phyloP scores from a whole-genome alignment of 495 filamentous ascomycete species.

The Lasiosphaeria ovina region DNA sequence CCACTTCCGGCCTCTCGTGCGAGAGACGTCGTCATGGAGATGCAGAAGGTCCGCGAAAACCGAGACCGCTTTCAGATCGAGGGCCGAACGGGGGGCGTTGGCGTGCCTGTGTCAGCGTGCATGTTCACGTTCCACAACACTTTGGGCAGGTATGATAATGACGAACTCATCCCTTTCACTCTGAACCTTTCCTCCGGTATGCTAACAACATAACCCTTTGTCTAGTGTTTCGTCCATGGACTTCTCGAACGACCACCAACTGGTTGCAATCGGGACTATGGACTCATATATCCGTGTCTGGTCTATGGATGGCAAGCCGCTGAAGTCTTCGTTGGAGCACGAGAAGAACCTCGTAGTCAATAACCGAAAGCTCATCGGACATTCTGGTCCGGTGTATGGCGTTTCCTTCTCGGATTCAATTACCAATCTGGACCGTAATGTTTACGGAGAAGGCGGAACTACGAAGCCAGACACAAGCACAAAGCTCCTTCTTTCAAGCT shows the following conservation, averaged over 20 bases:
- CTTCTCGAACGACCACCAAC: constrained; percentile 81
- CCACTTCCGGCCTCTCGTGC: constrained; percentile 83
- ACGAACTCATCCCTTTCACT: neutral
- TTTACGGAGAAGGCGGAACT: constrained; percentile 42
- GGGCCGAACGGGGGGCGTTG: constrained; percentile 73
- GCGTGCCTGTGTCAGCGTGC: constrained; percentile 76
- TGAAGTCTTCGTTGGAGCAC: constrained; percentile 46
- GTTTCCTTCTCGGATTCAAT: constrained; percentile 87
- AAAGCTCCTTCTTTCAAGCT: constrained; percentile 79
- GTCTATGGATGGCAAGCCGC: constrained; percentile 75
- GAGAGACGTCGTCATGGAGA: constrained; percentile 87
- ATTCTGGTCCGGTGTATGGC: constrained; percentile 82
- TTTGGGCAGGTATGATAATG: constrained; percentile 66
- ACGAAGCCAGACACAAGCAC: constrained; percentile 59
- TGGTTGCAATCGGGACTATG: constrained; percentile 81
- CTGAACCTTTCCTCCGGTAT: neutral
- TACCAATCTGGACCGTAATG: constrained; percentile 43
- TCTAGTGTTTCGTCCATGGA: constrained; percentile 83
- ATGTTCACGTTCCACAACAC: constrained; percentile 99
- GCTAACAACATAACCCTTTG: constrained; percentile 26
- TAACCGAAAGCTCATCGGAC: constrained; percentile 82
- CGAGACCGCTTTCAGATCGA: constrained; percentile 85
- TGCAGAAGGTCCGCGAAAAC: constrained; percentile 91
- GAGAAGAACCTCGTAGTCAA: constrained; percentile 45
- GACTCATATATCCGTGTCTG: constrained; percentile 96